Base-by-base conservation (phyloP, 129 eudicot genomes). In the Heracleum sosnowskyi region DNA sequence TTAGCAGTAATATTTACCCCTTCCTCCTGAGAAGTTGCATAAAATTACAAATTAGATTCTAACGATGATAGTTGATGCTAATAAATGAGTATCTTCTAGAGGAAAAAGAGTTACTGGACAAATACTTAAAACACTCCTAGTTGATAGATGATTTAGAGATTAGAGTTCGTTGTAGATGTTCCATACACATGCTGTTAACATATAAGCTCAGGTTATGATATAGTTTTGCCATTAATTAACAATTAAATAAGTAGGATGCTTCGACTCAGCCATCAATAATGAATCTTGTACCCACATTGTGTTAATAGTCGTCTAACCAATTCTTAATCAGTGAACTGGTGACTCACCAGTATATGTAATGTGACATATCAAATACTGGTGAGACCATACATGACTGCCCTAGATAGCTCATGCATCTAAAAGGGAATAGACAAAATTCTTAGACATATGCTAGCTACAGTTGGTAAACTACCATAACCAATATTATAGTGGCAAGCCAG, bases 1-100 rank as follows among this genome's bases (percentile, higher is more conserved):
- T 86, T 86, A n/a, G 86, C 89, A 28, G 89, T 86, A 45, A 86
- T 83, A 46, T 77, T 31, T 22, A 76, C 84, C 63, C 84, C 84
- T 69, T 86, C 89, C 75, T 86, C 86, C 89, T 86, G 35, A 70
- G 40, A 11, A 36, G 26, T 37, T 36, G 45, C 28, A 70, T 22
- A 36, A 36, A 22, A 70, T 66, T 39, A 35, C 20, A 69, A 0
- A 36, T 69, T 36, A 69, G 28, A 69, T 36, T 36, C 17, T 36
- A 35, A 37, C 45, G 15, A 69, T 15, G 12, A 37, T 37, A n/a
- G 2, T 37, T 34, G 41, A 69, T 36, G 22, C 7, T 11, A 70
- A 70, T 36, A 35, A 24, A 5, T 22, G 31, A 70, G 75, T 22
- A 36, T 8, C 7, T 9, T n/a, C 29, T n/a, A 24, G 64, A 57